Base-by-base conservation (phyloP, 768 basidiomycete genomes). In the Phanerochaete carnosa region DNA sequence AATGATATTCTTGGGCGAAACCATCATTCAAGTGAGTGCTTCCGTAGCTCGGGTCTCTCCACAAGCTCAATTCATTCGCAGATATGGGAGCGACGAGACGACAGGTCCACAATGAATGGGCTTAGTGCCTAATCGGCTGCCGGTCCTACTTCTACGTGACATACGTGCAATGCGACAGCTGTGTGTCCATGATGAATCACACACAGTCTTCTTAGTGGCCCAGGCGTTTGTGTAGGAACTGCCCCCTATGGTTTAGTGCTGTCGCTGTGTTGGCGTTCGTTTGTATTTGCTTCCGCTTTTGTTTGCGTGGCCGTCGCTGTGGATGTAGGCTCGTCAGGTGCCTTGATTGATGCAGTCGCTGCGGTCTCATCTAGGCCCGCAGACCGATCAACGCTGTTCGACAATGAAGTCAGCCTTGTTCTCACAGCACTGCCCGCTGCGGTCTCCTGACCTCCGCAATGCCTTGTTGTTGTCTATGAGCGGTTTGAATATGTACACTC, bases 1-100 rank as follows among this genome's bases (percentile, higher is more conserved):
- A 70, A 95, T 99, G 93, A 96, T 99, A 57, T 95, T 97, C 72
- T 78, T 99, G 35, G 96, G 95, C 28, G 97, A 98, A 73, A 93
- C 90, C n/a, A 89, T 96, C 32, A 77, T 99, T 54, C 97, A 99
- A 83, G 95, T 95, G 59, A 60, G 63, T 29, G 26, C 2, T 47
- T n/a, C 33, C 19, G 15, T 60, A 49, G 58, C 54, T 12, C 35
- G 50, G 25, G 5, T 39, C 26, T 52, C 15, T 59, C 30, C 61
- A 63, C 39, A 33, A 11, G 1, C 51, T 61, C 19, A 57, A 37
- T n/a, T 23, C 6, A 32, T 33, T 32, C 37, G 28, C 35, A 70
- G 71, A 69, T 72, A 22, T 71, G 72, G 70, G 71, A 71, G 46
- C 69, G 72, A 52, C 66, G 70, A 54, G 32, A 61, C 45, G 58